Evolutionary conservation across 208 protist species (phyloP).

Genomic region (Angomonas ambiguus): DNA sequence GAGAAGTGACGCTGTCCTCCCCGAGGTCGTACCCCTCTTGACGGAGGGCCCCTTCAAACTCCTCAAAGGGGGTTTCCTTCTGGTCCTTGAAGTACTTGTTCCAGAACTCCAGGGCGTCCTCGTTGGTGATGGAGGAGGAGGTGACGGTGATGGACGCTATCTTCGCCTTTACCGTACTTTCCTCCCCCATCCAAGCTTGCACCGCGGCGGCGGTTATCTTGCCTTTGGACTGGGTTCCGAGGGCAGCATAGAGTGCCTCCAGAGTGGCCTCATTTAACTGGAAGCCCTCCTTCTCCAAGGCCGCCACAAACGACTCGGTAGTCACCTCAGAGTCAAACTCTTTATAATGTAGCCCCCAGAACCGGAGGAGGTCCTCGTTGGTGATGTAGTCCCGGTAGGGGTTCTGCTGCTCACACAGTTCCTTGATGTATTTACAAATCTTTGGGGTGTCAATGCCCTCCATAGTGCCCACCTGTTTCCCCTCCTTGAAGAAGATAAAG

Average conservation of each 20-base stretch:
- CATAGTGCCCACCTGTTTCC: constrained; percentile 49
- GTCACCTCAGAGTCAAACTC: constrained; percentile 60
- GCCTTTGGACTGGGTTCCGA: constrained; percentile 23
- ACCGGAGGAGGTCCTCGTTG: constrained; percentile 53
- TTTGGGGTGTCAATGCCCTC: constrained; percentile 86
- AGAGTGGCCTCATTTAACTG: constrained; percentile 17
- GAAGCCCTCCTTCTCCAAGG: constrained; percentile 23
- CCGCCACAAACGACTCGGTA: constrained; percentile 37
- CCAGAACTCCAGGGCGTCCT: neutral
- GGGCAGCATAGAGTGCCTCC: constrained; percentile 24
- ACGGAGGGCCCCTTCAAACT: neutral
- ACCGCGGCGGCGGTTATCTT: constrained; percentile 40
- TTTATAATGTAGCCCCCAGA: constrained; percentile 75
- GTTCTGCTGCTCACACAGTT: constrained; percentile 69
- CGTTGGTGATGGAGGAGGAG: neutral
- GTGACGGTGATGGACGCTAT: constrained; percentile 15
- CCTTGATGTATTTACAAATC: constrained; percentile 69
- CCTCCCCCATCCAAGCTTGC: constrained; percentile 66
- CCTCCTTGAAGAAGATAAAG: constrained; percentile 88
- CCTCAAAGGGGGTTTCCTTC: neutral
- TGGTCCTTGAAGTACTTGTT: neutral
- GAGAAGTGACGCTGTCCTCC: neutral
- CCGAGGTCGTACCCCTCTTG: neutral
- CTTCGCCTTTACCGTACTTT: constrained; percentile 20
- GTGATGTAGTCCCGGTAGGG: constrained; percentile 72